Conservation (phyloP, 2,329 filamentous ascomycete genomes). For the Drechslera avenae region DNA sequence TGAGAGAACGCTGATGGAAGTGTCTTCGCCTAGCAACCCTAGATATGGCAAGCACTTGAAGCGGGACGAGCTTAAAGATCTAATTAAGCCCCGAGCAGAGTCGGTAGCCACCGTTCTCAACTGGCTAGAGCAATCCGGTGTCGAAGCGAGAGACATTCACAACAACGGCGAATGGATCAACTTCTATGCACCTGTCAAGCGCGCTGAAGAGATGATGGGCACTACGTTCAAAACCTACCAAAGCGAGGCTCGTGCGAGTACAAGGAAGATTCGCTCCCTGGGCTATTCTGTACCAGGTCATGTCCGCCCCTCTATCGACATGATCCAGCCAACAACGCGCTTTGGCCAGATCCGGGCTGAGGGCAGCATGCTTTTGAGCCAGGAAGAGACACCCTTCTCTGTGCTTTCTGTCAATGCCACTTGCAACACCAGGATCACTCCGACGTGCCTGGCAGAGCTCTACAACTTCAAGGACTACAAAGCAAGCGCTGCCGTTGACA, state of each 20-base stretch:
- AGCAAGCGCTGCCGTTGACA: slow-evolving; percentile 43
- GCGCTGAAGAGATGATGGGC: slow-evolving; percentile 62
- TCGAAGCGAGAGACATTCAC: slow-evolving; percentile 54
- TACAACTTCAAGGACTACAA: slow-evolving; percentile 53
- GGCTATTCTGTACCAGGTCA: slow-evolving; percentile 66
- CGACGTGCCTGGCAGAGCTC: slow-evolving; percentile 54
- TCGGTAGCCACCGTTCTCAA: slow-evolving; percentile 56
- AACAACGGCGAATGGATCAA: slow-evolving; percentile 66
- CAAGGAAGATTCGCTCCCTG: slow-evolving; percentile 59
- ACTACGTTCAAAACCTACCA: slow-evolving; percentile 64
- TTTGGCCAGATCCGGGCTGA: slow-evolving; percentile 60
- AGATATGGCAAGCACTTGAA: slow-evolving; percentile 67
- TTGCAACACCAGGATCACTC: slow-evolving; percentile 54
- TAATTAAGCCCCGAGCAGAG: slow-evolving; percentile 58
- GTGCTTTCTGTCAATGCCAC: slow-evolving; percentile 38
- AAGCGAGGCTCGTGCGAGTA: slow-evolving; percentile 50
- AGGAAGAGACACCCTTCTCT: slow-evolving; percentile 30
- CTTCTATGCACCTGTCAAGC: slow-evolving; percentile 58
- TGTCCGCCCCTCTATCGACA: slow-evolving; percentile 61
- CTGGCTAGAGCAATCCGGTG: slow-evolving; percentile 62
- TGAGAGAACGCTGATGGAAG: slow-evolving; percentile 63
- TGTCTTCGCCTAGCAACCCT: slow-evolving; percentile 64
- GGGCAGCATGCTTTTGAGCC: slow-evolving; percentile 42
- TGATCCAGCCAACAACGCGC: slow-evolving; percentile 69
- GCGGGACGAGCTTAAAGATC: slow-evolving; percentile 61